Conservation (phyloP, 2,329 filamentous ascomycete genomes). For the Whalleya microplaca region DNA sequence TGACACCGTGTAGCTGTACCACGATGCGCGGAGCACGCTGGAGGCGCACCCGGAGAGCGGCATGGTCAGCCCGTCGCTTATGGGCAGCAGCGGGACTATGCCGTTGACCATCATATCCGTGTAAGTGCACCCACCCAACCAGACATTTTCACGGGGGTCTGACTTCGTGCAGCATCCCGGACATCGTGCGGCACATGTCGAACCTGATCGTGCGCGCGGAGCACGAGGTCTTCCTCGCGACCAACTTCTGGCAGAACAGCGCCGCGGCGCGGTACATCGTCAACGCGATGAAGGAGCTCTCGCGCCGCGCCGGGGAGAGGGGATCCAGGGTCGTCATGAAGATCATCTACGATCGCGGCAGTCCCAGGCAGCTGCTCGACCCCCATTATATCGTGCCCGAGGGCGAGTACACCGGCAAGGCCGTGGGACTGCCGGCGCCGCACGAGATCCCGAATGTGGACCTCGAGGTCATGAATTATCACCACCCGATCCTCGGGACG, state of each 20-base stretch:
- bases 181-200: conserved; percentile 74
- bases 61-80: conserved; percentile 55
- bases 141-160: too few species aligned
- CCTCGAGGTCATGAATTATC: conserved; percentile 74
- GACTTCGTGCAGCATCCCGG: conserved; percentile 52
- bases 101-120: conserved; percentile 72
- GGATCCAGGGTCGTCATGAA: conserved; percentile 67
- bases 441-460: conserved; percentile 73
- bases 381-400: conserved; percentile 65
- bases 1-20: conserved; percentile 55
- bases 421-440: conserved; percentile 63
- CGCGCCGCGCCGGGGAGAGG: conserved; percentile 62
- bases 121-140: conserved; percentile 32
- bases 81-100: conserved; percentile 61
- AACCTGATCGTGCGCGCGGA: conserved; percentile 76
- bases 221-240: conserved; percentile 73
- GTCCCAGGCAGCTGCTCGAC: conserved; percentile 65
- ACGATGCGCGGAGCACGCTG: conserved; percentile 63
- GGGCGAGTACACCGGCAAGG: conserved; percentile 59
- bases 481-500: conserved; percentile 71
- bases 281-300: conserved; percentile 70
- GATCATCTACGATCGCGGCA: conserved; percentile 75
- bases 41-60: conserved; percentile 54
- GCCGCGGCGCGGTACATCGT: conserved; percentile 69
- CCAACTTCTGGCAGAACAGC: conserved; percentile 76